Conservation (phyloP, 164 flowering plant species). For the Warburgia ugandensis region DNA sequence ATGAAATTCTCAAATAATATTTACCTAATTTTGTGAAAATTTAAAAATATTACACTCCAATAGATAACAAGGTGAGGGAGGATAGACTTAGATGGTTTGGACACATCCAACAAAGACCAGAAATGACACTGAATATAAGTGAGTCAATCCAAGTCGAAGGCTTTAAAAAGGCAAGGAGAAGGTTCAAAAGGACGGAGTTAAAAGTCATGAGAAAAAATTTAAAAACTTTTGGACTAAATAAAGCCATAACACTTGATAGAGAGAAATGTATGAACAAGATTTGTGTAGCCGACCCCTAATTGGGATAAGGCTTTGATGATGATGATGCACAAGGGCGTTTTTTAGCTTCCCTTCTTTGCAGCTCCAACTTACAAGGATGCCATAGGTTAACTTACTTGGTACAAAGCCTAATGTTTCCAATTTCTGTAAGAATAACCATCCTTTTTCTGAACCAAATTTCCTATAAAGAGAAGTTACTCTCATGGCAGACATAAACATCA, state of each 20-base stretch:
- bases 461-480: constrained; percentile 39
- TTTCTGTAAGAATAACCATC: constrained; percentile 36
- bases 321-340: constrained; percentile 49
- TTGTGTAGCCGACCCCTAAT: constrained; percentile 50
- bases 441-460: constrained; percentile 42
- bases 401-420: constrained; percentile 48
- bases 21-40: too few relatives aligned
- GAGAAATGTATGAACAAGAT: constrained; percentile 52
- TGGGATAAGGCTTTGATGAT: constrained; percentile 50
- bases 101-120: too few relatives aligned
- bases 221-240: too few relatives aligned
- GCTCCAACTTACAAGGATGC: constrained; percentile 56
- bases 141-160: too few relatives aligned
- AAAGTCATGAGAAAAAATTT: too few relatives aligned
- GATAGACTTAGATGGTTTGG: too few relatives aligned
- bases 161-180: too few relatives aligned
- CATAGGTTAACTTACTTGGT: constrained; percentile 65
- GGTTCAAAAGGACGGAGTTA: too few relatives aligned
- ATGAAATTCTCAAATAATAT: too few relatives aligned
- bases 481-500: constrained; percentile 42
- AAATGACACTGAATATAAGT: too few relatives aligned
- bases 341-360: constrained; percentile 61
- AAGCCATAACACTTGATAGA: constrained; percentile 48
- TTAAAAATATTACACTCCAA: too few relatives aligned
- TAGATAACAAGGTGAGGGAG: too few relatives aligned